phyloP scores from a whole-genome alignment of 75 land plant species.

The Larix kaempferi region DNA sequence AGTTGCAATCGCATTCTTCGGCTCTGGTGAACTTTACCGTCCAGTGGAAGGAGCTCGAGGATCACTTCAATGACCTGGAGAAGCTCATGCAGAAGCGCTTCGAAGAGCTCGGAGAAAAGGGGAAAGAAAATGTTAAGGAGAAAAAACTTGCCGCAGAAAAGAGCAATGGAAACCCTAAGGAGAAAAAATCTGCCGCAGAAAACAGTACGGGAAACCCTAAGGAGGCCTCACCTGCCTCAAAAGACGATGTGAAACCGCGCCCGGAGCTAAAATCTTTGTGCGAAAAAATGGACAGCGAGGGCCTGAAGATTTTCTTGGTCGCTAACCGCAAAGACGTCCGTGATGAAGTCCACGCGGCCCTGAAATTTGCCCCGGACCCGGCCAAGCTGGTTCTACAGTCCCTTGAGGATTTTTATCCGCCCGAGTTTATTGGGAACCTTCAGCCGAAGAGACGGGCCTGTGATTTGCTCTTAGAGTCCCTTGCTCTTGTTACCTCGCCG shows the following conservation, averaged over 20 bases:
- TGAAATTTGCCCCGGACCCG: conserved; percentile 49
- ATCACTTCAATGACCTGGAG: conserved; percentile 39
- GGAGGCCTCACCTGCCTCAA: not conserved
- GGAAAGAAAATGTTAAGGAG: not conserved
- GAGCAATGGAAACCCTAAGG: not conserved
- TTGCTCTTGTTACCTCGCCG: conserved; percentile 48
- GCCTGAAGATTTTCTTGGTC: conserved; percentile 46
- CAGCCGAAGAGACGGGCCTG: no score
- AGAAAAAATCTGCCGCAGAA: not conserved
- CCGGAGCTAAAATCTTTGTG: conserved; percentile 45
- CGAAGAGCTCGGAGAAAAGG: conserved; percentile 18
- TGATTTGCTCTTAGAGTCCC: conserved; percentile 46
- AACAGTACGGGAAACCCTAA: no score
- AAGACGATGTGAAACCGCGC: conserved; percentile 38
- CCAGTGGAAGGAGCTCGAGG: conserved; percentile 55
- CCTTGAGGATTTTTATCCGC: conserved; percentile 53
- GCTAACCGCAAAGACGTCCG: conserved; percentile 45
- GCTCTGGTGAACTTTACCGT: conserved; percentile 28
- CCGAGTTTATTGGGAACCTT: not conserved
- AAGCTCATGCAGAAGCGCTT: conserved; percentile 21
- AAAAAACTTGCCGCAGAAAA: not conserved
- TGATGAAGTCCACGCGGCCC: conserved; percentile 35
- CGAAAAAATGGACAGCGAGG: conserved; percentile 47
- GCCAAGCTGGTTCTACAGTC: conserved; percentile 54
- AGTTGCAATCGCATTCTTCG: conserved; percentile 30